Conservation (phyloP, 2,329 filamentous ascomycete species). For the Paracoccidioides brasiliensis region DNA sequence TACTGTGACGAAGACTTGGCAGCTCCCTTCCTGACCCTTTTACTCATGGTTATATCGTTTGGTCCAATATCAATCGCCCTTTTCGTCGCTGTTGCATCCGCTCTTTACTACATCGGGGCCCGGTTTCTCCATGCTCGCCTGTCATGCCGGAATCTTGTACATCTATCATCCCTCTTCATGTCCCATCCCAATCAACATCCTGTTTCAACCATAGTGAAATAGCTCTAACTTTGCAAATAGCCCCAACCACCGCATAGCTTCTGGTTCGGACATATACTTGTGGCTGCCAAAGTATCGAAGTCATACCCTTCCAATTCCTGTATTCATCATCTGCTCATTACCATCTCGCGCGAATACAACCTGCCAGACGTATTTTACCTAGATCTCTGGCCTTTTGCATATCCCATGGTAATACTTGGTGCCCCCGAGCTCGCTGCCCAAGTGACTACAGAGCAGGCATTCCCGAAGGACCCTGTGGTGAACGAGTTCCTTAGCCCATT, state of each 20-base stretch:
- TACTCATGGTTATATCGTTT: not conserved
- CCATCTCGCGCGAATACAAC: conserved; percentile 2
- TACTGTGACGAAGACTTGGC: not conserved
- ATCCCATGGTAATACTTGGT: conserved; percentile 25
- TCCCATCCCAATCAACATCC: not conserved
- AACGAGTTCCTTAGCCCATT: conserved; percentile 18
- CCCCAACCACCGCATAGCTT: conserved; percentile 2
- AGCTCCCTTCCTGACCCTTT: not conserved
- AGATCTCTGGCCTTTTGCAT: conserved; percentile 28
- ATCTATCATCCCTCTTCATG: not conserved
- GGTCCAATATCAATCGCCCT: not conserved
- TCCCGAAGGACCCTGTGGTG: conserved; percentile 23
- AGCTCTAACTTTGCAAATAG: not conserved
- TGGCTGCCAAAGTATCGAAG: not conserved
- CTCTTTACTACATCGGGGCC: not conserved
- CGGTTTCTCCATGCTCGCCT: conserved; percentile 1
- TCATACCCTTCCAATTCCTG: not conserved
- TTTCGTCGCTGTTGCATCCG: not conserved
- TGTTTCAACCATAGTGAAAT: not conserved
- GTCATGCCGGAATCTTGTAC: not conserved
- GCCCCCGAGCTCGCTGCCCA: conserved; percentile 28
- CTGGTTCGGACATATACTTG: conserved; percentile 1
- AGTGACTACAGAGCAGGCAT: conserved; percentile 24
- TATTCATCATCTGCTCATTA: not conserved
- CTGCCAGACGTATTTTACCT: conserved; percentile 17